Percentiles rank a stretch among this genome's conserved stretches.
Conservation (phyloP, 331 rosid species). For the Pyrus hybrid region DNA sequence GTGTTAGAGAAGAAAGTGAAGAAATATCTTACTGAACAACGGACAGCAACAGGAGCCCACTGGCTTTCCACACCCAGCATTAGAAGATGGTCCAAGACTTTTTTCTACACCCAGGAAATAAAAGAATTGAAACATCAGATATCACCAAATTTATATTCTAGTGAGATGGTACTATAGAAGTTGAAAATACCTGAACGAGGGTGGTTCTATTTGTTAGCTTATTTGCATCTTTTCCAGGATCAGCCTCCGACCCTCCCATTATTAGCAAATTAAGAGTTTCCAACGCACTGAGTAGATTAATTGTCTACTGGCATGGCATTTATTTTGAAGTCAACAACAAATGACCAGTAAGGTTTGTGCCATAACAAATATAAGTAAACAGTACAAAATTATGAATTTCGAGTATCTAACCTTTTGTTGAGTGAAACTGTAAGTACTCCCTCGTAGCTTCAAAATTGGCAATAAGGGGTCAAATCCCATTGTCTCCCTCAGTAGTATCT, state of each 20-base stretch:
- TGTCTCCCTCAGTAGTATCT: constrained; percentile 86
- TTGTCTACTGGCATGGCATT: constrained; percentile 86
- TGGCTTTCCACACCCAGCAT: constrained; percentile 87
- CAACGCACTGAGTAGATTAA: constrained; percentile 73
- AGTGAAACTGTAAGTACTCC: constrained; percentile 63
- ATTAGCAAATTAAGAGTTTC: constrained; percentile 72
- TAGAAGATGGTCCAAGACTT: constrained; percentile 67
- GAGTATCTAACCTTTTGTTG: constrained; percentile 88
- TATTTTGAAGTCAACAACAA: constrained; percentile 35
- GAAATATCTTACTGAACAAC: constrained; percentile 55
- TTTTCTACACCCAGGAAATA: constrained; percentile 48
- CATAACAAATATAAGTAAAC: background rate
- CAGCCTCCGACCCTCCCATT: constrained; percentile 64
- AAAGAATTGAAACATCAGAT: constrained; percentile 17
- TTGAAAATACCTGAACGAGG: constrained; percentile 63
- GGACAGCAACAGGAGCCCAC: constrained; percentile 87
- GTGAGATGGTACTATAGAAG: background rate
- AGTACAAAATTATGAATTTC: constrained; percentile 16
- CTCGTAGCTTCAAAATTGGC: constrained; percentile 68
- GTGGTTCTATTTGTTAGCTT: constrained; percentile 62
- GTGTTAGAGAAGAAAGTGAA: background rate
- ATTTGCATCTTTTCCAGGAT: constrained; percentile 69
- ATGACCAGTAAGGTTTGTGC: constrained; percentile 36
- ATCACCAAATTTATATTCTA: constrained; percentile 11
- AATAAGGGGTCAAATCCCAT: constrained; percentile 75